A percentile compares a stretch with the other conserved stretches of the same genome.
Evolutionary conservation across 1,139 yeast genomes (phyloP).

Genomic region (Blastobotrys ciferrii): DNA sequence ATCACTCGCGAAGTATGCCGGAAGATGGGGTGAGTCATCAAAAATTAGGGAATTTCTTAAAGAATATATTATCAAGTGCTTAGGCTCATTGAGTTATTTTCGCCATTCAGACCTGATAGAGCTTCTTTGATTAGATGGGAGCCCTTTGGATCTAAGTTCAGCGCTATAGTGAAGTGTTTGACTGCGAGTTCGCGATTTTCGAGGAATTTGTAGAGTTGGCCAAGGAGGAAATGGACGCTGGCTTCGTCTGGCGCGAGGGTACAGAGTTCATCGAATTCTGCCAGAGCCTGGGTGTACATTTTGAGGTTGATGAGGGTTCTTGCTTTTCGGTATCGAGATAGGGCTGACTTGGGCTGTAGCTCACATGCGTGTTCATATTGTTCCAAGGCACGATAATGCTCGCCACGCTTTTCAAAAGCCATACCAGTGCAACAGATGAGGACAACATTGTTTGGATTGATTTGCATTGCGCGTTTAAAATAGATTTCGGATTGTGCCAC

Average conservation of each 20-base stretch:
- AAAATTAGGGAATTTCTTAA: background rate
- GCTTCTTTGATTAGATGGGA: slow-evolving; percentile 84
- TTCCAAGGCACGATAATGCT: slow-evolving; percentile 67
- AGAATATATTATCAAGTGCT: slow-evolving; percentile 5
- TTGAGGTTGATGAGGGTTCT: slow-evolving; percentile 73
- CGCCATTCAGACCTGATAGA: slow-evolving; percentile 46
- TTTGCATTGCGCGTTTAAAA: slow-evolving; percentile 80
- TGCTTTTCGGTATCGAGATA: slow-evolving; percentile 88
- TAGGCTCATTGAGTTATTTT: background rate
- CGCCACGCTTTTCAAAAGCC: slow-evolving; percentile 77
- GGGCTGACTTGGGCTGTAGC: slow-evolving; percentile 80
- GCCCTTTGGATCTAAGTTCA: slow-evolving; percentile 92
- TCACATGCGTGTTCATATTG: slow-evolving; percentile 84
- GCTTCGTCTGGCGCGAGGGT: slow-evolving; percentile 92
- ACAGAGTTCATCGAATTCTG: slow-evolving; percentile 68
- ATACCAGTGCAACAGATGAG: slow-evolving; percentile 92
- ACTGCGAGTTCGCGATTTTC: slow-evolving; percentile 77
- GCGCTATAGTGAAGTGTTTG: slow-evolving; percentile 82
- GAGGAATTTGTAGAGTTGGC: slow-evolving; percentile 78
- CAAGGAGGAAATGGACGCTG: slow-evolving; percentile 83
- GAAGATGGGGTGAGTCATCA: too few relatives aligned
- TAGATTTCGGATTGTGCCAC: slow-evolving; percentile 81
- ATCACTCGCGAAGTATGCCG: too few relatives aligned
- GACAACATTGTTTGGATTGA: slow-evolving; percentile 88
- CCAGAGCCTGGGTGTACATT: slow-evolving; percentile 67